phyloP scores from a whole-genome alignment of 352 stramenopile species.

The Phytophthora foliorum region DNA sequence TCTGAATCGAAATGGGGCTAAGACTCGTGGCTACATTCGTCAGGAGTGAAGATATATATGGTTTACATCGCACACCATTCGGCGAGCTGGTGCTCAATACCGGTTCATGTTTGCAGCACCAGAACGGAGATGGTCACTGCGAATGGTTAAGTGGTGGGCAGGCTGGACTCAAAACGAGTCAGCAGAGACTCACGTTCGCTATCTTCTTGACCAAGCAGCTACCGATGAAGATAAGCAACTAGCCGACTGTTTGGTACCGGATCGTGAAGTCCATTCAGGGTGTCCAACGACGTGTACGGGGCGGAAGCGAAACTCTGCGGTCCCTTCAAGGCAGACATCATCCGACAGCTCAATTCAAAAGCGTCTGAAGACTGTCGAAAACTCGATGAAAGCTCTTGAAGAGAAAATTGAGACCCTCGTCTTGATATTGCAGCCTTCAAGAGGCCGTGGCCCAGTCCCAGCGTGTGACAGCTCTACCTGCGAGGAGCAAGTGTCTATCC shows the following conservation, averaged over 20 bases:
- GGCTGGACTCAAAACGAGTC: slow-evolving; percentile 24
- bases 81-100: slow-evolving; percentile 16
- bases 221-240: slow-evolving; percentile 22
- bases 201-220: slow-evolving; percentile 12
- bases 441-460: not conserved
- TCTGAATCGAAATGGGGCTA: slow-evolving; percentile 9
- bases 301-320: not conserved
- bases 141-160: slow-evolving; percentile 21
- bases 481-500: not conserved
- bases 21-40: not conserved
- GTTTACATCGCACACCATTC: slow-evolving; percentile 21
- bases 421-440: slow-evolving; percentile 3
- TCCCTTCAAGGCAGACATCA: not conserved
- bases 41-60: slow-evolving; percentile 13
- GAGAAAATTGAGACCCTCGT: slow-evolving; percentile 1
- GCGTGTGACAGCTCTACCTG: not conserved
- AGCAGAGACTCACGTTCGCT: slow-evolving; percentile 16
- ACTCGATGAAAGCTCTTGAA: not conserved
- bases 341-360: slow-evolving; percentile 5
- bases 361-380: slow-evolving; percentile 7
- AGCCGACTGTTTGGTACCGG: slow-evolving; percentile 2
- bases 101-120: slow-evolving; percentile 25
- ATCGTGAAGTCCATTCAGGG: not conserved
- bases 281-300: slow-evolving; percentile 4
- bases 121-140: slow-evolving; percentile 4